phyloP scores from a whole-genome alignment of 1,284 basidiomycete genomes.

The Xerocomus cyaneibrunnescens region DNA sequence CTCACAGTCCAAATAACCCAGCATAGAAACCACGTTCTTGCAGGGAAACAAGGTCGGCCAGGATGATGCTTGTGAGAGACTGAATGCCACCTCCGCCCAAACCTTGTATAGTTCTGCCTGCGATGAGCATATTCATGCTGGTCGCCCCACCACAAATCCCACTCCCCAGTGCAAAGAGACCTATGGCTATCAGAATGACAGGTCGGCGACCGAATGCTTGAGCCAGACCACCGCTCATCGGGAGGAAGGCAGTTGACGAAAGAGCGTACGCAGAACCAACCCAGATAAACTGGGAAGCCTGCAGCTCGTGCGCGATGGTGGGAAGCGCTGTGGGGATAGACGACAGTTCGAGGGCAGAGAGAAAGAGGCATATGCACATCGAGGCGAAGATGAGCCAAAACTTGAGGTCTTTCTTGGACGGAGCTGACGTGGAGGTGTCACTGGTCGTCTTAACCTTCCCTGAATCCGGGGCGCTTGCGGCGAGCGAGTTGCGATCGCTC shows the following conservation, averaged over 20 bases:
- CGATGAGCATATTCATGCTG: conserved; percentile 5
- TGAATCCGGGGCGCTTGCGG: background rate
- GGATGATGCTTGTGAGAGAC: conserved; percentile 8
- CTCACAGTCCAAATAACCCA: conserved; percentile 8
- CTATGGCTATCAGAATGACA: conserved; percentile 42
- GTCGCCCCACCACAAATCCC: conserved; percentile 4
- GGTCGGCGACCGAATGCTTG: conserved; percentile 42
- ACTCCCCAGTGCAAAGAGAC: conserved; percentile 34
- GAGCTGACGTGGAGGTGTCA: conserved; percentile 1
- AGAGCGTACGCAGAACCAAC: conserved; percentile 39
- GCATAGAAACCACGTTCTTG: conserved; percentile 9
- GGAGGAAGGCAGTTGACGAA: conserved; percentile 38
- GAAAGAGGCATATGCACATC: conserved; percentile 8
- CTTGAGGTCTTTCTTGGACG: background rate
- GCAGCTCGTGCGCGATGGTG: conserved; percentile 7
- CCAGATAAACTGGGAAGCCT: conserved; percentile 33
- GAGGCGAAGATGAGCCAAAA: conserved; percentile 11
- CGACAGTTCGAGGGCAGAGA: conserved; percentile 9
- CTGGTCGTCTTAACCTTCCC: background rate
- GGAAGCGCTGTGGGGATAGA: conserved; percentile 12
- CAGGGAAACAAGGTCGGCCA: conserved; percentile 7
- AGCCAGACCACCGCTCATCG: conserved; percentile 23
- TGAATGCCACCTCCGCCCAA: conserved; percentile 8
- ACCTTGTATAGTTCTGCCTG: conserved; percentile 7
- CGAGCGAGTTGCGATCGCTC: conserved; percentile 3